Base-by-base conservation (phyloP, 2,329 filamentous ascomycete species). In the Stemphylium beticola region DNA sequence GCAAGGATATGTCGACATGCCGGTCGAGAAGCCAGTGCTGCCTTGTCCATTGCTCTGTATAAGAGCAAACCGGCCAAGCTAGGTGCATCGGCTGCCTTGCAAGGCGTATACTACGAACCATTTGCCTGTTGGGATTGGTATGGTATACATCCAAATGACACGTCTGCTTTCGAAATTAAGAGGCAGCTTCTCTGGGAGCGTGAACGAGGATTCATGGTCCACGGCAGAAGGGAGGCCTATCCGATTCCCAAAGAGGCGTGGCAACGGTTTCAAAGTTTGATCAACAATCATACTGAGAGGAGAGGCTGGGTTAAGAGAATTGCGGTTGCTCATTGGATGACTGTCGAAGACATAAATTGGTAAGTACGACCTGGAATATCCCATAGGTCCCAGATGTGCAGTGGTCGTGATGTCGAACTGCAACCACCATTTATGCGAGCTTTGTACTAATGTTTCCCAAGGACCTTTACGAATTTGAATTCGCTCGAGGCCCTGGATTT, bases 71-170 rank as follows among this genome's bases (percentile, higher is more conserved):
- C 37, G 41, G 6, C 15, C 15, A 10, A 26, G 37, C 7, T 33
- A 32, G 49, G 33, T 11, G 32, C 29, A 24, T 20, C 48, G 10
- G 53, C 46, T 18, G 53, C 56, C 14, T 29, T 49, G 18, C 24
- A 41, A 37, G 53, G 53, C 4, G 49, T 56, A 24, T 52, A 62
- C 15, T 55, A 58, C 37, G 66, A 70, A 39, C 66, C 67, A 5
- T 70, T 69, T 45, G 65, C 57, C 3, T 70, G 66, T 53, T 67
- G 55, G 58, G 67, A 70, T 52, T 72, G 68, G 67, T 51, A 62
- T 40, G 61, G 57, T 0, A 15, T 55, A 2, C 32, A 44, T 49
- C 42, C 48, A 14, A 46, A 55, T 37, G 47, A 53, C 11, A 29
- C 17, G 2, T 39, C 22, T 33, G 45, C 55, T 1, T 43, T 39